Conservation (phyloP, 345 rosid genomes). For the Melaleuca alternifolia region DNA sequence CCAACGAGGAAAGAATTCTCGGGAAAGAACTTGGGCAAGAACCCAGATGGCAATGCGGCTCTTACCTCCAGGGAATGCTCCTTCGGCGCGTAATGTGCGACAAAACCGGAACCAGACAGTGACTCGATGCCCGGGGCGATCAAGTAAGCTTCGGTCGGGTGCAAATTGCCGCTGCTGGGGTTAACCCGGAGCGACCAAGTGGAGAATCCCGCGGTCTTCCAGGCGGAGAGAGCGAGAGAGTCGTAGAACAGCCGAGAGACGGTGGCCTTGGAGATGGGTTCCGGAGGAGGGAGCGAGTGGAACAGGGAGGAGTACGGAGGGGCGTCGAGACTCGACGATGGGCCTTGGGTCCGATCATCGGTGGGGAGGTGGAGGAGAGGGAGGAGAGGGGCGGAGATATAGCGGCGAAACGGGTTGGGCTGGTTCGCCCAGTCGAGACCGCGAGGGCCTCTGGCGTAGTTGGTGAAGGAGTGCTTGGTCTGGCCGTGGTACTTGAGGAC, state of each 20-base stretch:
- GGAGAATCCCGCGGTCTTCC: constrained; percentile 71
- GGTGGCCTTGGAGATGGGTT: constrained; percentile 37
- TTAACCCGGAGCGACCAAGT: constrained; percentile 93
- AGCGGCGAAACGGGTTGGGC: constrained; percentile 87
- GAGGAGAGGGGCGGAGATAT: constrained; percentile 45
- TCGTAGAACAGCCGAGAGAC: constrained; percentile 61
- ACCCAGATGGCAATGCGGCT: constrained; percentile 32
- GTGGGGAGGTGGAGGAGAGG: constrained; percentile 38
- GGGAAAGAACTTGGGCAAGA: constrained; percentile 42
- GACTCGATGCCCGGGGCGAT: constrained; percentile 52
- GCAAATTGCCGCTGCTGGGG: constrained; percentile 92
- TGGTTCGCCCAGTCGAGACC: constrained; percentile 95
- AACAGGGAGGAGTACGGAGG: constrained; percentile 52
- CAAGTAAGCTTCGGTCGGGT: constrained; percentile 75
- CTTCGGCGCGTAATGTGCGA: constrained; percentile 76
- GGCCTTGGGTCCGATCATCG: not conserved
- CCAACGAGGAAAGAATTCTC: constrained; percentile 51
- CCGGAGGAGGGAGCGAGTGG: constrained; percentile 47
- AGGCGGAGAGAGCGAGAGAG: constrained; percentile 85
- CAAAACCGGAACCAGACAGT: constrained; percentile 38
- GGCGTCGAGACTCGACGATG: not conserved
- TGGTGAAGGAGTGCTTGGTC: constrained; percentile 61
- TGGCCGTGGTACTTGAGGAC: constrained; percentile 59
- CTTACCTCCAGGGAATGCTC: constrained; percentile 80
- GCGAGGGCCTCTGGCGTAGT: constrained; percentile 71